Evolutionary conservation across 192 early-diverging fungal genomes (phyloP), one percentile per base, ranked within the genome.

Genomic region (Coemansia sp.): DNA sequence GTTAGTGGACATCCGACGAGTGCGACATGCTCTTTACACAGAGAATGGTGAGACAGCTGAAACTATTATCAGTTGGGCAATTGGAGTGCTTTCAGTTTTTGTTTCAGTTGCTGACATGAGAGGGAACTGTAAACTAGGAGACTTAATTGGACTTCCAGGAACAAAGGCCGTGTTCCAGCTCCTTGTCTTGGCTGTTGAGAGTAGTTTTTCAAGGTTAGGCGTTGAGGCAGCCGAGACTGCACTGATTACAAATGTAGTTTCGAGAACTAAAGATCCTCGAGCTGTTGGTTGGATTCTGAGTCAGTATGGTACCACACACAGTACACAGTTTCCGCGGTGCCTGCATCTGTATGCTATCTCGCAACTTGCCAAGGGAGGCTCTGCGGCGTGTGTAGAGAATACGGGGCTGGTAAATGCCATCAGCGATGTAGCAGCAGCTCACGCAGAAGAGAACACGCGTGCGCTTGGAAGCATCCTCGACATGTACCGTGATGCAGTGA

Each of bases 71-170:
- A 54, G 23, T 32, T 80, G 77, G 77, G 68, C 68, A 0, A 60
- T 80, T 4, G 62, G 68, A 7, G 62, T 80, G 38, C 65, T 80
- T 12, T 25, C 77, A 0, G 58, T 74, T 50, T 74, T 67, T 50
- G 77, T 80, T 4, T 74, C 72, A 6, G 58, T 80, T 7, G 72
- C 77, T 1, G 77, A 80, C 19, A 71, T 80, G 72, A 70, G 68
- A 54, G 72, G 65, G 21, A 71, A 67, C 54, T 74, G 72, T 56
- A 60, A 56, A 24, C 28, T 74, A 49, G 5, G 44, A 30, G 72
- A 80, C 32, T 52, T 80, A 49, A 58, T 68, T 6, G 52, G 54
- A 9, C 41, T 80, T 28, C 72, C 77, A 2, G 68, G 57, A 9
- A 59, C 62, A 8, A 67, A 62, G 44, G 61, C 62, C 26, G 68